These are phyloP conservation scores for Talinum fruticosum DNA, from an alignment of 148 eudicot genomes.

Conservation along the genomic window DNA sequence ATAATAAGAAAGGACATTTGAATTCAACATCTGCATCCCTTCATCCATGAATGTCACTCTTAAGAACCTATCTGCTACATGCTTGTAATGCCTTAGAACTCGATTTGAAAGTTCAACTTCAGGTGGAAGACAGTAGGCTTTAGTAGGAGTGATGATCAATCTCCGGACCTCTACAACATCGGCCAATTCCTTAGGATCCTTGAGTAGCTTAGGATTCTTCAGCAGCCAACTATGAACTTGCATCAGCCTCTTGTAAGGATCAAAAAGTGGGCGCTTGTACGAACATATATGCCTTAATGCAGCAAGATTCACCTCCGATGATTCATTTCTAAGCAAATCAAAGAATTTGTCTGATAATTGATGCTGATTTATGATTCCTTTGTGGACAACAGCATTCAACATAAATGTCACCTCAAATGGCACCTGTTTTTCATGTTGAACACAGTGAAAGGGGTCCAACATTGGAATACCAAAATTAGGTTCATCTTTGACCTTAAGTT, in stretches of 20 bases:
- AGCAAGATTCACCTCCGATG: conserved; percentile 54
- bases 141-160: conserved; percentile 78
- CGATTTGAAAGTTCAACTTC: conserved; percentile 77
- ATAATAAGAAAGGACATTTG: conserved; percentile 49
- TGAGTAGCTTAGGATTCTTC: conserved; percentile 54
- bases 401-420: conserved; percentile 55
- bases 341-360: conserved; percentile 52
- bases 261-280: conserved; percentile 52
- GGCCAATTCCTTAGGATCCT: conserved; percentile 36
- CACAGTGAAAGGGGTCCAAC: conserved; percentile 57
- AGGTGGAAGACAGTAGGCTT: conserved; percentile 84
- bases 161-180: conserved; percentile 70
- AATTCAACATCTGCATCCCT: conserved; percentile 64
- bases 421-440: conserved; percentile 46
- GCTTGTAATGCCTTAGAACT: conserved; percentile 61
- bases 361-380: conserved; percentile 69
- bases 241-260: conserved; percentile 47
- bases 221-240: conserved; percentile 60
- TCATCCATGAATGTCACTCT: conserved; percentile 93
- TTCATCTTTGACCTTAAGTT: conserved; percentile 48
- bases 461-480: conserved; percentile 52
- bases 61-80: conserved; percentile 67
- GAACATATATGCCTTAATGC: conserved; percentile 73
- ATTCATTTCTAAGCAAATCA: conserved; percentile 44
- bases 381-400: conserved; percentile 75